A percentile compares a stretch with the other conserved stretches of the same genome.
These are phyloP conservation scores for Auricularia sp. DNA, from an alignment of 768 basidiomycete genomes.

Conservation along the genomic window DNA sequence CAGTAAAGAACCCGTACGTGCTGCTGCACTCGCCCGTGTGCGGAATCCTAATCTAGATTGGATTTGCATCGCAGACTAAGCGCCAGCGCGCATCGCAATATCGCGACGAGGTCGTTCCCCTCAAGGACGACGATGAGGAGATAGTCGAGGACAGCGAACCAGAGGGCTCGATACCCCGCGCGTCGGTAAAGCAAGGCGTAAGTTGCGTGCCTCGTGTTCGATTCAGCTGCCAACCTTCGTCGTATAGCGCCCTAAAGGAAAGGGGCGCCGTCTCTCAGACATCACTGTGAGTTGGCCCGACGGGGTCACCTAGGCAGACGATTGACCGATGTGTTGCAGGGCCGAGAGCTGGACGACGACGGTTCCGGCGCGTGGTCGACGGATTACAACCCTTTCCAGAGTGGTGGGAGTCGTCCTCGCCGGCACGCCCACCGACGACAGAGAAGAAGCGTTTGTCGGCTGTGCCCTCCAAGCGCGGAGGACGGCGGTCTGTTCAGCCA, in stretches of 20 bases:
- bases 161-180: slow-evolving; percentile 31
- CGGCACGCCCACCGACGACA: slow-evolving; percentile 42
- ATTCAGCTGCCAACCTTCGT: background rate
- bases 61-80: background rate
- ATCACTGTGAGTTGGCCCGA: background rate
- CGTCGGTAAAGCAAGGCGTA: background rate
- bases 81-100: background rate
- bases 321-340: background rate
- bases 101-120: background rate
- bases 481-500: background rate
- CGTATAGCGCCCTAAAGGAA: background rate
- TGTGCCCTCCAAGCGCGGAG: background rate
- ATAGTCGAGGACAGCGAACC: slow-evolving; percentile 34
- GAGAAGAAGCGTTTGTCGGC: background rate
- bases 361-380: slow-evolving; percentile 78
- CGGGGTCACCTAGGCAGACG: background rate
- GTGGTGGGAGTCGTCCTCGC: slow-evolving; percentile 86
- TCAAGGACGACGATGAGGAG: background rate
- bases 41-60: background rate
- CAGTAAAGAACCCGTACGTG: background rate
- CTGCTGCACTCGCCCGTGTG: background rate
- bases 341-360: background rate
- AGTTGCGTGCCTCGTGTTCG: background rate
- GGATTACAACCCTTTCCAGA: slow-evolving; percentile 84
- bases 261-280: background rate